Conservation (phyloP, 495 filamentous ascomycete species). For the Chaetomium fimeti region DNA sequence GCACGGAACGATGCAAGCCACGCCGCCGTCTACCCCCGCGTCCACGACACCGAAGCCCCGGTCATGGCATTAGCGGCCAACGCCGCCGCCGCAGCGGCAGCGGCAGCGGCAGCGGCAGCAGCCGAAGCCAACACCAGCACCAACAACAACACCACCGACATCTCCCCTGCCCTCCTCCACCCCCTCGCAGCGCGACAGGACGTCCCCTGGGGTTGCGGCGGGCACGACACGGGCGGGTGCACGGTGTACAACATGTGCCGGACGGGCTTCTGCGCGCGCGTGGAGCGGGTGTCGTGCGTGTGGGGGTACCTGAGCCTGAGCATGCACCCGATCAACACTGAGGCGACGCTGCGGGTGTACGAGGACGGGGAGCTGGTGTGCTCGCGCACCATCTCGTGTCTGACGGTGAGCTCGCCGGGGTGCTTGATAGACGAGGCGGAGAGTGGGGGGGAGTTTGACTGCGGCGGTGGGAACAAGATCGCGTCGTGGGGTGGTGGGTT, state of each 20-base stretch:
- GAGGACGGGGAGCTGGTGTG: neutral
- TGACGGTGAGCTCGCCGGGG: neutral
- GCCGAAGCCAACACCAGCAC: neutral
- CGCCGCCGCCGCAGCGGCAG: no score
- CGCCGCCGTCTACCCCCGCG: neutral
- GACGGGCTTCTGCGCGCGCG: neutral
- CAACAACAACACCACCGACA: neutral
- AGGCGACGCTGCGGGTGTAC: neutral
- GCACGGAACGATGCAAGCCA: neutral
- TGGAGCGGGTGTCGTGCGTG: neutral
- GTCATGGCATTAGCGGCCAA: no score
- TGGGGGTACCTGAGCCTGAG: neutral
- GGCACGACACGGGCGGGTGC: neutral
- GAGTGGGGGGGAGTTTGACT: neutral
- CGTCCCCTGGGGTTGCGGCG: neutral
- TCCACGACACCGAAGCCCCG: neutral
- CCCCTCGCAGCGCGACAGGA: neutral
- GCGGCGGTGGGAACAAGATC: neutral
- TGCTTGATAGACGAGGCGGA: neutral
- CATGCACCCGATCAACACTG: neutral
- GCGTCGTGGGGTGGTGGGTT: neutral
- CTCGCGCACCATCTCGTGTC: neutral
- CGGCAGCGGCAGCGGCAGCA: neutral
- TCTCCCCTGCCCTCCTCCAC: neutral
- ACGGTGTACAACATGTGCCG: neutral